Evolutionary conservation across 139 green algal genomes (phyloP).

Genomic region (Raphidocelis subcapitata): DNA sequence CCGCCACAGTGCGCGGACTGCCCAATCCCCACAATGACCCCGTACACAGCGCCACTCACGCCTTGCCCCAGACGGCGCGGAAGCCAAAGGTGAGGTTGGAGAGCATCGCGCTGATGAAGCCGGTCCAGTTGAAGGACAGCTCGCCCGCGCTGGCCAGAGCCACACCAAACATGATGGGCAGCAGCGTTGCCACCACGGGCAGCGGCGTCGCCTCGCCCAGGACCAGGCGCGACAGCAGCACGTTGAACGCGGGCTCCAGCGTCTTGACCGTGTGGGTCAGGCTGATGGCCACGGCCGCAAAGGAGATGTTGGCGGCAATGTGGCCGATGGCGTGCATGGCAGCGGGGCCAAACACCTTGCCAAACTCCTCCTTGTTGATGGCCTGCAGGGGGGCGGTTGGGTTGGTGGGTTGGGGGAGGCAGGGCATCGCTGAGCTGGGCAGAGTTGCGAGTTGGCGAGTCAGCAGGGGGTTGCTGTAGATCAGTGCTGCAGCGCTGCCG

Average conservation of each 20-base stretch:
- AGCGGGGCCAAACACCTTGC: conserved; percentile 81
- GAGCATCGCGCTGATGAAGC: conserved; percentile 92
- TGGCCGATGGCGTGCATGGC: conserved; percentile 97
- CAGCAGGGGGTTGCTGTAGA: too few species aligned
- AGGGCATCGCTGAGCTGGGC: not conserved
- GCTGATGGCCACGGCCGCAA: conserved; percentile 96
- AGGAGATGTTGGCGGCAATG: conserved; percentile 97
- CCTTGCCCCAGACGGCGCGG: conserved; percentile 90
- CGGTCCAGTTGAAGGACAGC: conserved; percentile 97
- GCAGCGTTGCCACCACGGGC: conserved; percentile 83
- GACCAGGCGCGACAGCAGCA: conserved; percentile 78
- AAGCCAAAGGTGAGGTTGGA: conserved; percentile 95
- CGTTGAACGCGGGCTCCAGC: conserved; percentile 97
- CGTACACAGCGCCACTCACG: conserved; percentile 57
- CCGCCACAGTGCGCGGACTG: too few species aligned
- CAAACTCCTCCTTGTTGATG: conserved; percentile 86
- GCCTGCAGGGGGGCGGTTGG: conserved; percentile 39
- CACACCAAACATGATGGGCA: conserved; percentile 95
- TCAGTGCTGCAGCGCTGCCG: too few species aligned
- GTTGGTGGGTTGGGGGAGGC: too few species aligned
- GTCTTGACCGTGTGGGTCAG: conserved; percentile 99
- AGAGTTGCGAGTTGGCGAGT: not conserved
- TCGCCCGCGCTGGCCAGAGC: conserved; percentile 83
- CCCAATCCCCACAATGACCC: too few species aligned
- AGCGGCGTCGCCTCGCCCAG: conserved; percentile 82